These are phyloP conservation scores for Ceratobasidium sp. DNA, from an alignment of 1,284 basidiomycete genomes.

Conservation along the genomic window DNA sequence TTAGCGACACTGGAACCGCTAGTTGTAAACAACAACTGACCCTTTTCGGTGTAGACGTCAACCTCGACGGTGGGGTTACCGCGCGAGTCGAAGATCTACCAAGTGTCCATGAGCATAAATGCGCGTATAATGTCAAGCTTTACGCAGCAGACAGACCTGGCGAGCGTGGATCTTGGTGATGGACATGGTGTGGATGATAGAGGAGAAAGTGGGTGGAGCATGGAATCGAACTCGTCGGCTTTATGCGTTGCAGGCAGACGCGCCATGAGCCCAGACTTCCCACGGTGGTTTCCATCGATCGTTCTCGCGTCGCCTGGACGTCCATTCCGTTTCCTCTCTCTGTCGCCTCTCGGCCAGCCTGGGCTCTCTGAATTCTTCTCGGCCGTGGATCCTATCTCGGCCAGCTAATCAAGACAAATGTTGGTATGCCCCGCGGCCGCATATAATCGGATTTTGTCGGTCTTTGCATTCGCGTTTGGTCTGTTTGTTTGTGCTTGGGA, in stretches of 20 bases:
- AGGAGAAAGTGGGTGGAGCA: background rate
- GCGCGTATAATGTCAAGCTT: too few relatives aligned
- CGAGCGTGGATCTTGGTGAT: constrained; percentile 87
- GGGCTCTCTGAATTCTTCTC: too few relatives aligned
- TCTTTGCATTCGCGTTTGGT: background rate
- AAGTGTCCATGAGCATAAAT: constrained; percentile 1
- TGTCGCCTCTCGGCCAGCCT: background rate
- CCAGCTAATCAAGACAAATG: too few relatives aligned
- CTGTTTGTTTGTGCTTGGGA: background rate
- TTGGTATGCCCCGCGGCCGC: too few relatives aligned
- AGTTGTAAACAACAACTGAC: constrained; percentile 53
- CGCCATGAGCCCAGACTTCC: background rate
- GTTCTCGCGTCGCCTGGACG: background rate
- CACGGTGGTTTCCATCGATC: constrained; percentile 21
- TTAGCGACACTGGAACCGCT: constrained; percentile 43
- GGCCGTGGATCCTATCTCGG: background rate
- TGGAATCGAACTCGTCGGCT: constrained; percentile 5
- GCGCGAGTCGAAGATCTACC: constrained; percentile 96
- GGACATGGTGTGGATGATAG: constrained; percentile 68
- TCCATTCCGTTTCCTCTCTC: background rate
- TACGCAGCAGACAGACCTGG: constrained; percentile 72
- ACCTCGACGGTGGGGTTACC: constrained; percentile 97
- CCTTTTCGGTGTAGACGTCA: constrained; percentile 87
- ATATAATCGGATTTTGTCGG: background rate
- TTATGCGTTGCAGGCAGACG: constrained; percentile 17